Percentiles rank a stretch among this genome's conserved stretches.
These are phyloP conservation scores for Hortiboletus flavorubellus DNA, from an alignment of 768 basidiomycete species.

Conservation along the genomic window DNA sequence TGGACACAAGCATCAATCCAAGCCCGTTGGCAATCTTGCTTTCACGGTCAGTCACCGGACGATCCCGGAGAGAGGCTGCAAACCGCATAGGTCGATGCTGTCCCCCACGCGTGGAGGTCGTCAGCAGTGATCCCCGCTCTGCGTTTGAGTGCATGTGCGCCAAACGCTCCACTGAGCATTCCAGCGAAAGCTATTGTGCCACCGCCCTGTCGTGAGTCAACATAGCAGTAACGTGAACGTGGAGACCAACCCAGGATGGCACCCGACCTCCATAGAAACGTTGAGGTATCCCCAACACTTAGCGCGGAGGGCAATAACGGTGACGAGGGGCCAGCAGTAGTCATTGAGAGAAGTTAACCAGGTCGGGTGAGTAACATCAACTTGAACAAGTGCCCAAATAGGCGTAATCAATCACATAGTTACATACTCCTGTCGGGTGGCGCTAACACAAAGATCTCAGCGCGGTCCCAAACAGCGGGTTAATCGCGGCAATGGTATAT, in stretches of 20 bases:
- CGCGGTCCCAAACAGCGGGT: too few species aligned
- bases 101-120: constrained; percentile 56
- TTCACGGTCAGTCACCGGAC: constrained; percentile 7
- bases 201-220: not conserved
- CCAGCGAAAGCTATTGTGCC: constrained; percentile 41
- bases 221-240: not conserved
- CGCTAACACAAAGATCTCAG: too few species aligned
- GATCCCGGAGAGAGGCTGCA: constrained; percentile 14
- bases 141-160: constrained; percentile 58
- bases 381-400: constrained; percentile 9
- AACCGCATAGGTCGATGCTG: constrained; percentile 63
- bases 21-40: constrained; percentile 67
- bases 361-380: not conserved
- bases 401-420: constrained; percentile 8
- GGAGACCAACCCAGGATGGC: constrained; percentile 37
- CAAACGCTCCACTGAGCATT: constrained; percentile 64
- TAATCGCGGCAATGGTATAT: too few species aligned
- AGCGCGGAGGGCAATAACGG: constrained; percentile 25
- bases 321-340: constrained; percentile 22
- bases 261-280: constrained; percentile 43
- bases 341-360: constrained; percentile 16
- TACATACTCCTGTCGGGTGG: not conserved
- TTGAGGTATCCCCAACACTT: constrained; percentile 8
- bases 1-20: constrained; percentile 56
- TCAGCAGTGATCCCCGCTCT: constrained; percentile 47